Percentiles rank a stretch among this genome's conserved stretches.
These are phyloP conservation scores for Canavalia gladiata DNA, from an alignment of 306 rosid genomes.

Conservation along the genomic window DNA sequence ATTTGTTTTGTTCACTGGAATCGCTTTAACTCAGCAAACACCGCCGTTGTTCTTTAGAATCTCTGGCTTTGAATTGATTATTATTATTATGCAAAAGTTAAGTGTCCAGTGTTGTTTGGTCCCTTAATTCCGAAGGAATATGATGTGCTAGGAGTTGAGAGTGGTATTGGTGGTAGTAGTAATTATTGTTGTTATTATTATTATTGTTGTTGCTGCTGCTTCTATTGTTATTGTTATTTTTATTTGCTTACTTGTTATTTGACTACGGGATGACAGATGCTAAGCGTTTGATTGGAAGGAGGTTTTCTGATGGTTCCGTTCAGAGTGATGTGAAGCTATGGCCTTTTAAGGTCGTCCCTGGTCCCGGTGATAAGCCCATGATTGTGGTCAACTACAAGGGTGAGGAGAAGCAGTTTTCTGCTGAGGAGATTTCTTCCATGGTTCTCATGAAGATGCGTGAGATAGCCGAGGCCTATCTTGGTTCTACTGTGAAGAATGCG, in stretches of 20 bases:
- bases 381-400: constrained; percentile 69
- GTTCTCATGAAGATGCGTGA: constrained; percentile 74
- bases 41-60: too few relatives aligned
- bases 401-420: constrained; percentile 70
- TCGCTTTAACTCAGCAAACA: not conserved
- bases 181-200: not conserved
- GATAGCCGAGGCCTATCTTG: constrained; percentile 74
- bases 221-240: not conserved
- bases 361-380: constrained; percentile 71
- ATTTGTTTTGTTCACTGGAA: not conserved
- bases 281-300: constrained; percentile 73
- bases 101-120: not conserved
- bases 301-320: constrained; percentile 61
- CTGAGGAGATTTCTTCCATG: constrained; percentile 83
- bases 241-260: not conserved
- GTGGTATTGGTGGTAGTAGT: too few relatives aligned
- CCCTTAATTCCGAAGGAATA: not conserved
- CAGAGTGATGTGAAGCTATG: constrained; percentile 77
- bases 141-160: not conserved
- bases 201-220: not conserved
- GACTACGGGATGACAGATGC: constrained; percentile 56
- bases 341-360: constrained; percentile 70
- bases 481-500: constrained; percentile 64
- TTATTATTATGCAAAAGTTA: not conserved
- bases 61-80: not conserved